Evolutionary conservation across 140 eudicot species (phyloP), one percentile per base, ranked within the genome.

Genomic region (Stevia rebaudiana): DNA sequence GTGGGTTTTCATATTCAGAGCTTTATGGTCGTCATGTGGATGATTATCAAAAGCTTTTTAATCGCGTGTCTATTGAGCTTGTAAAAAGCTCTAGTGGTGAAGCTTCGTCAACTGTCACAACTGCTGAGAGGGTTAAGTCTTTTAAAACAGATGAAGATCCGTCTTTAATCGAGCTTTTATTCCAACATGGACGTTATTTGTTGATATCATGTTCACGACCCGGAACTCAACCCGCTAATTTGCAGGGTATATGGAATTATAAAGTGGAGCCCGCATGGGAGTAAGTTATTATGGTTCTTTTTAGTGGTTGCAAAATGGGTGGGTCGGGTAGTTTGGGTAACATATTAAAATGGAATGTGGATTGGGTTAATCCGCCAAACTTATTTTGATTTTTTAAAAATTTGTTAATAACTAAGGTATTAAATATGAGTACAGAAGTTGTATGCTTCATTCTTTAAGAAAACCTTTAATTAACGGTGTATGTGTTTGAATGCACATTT

Each of bases 231-330:
- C 81, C 80, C 0, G 79, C 97, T 71, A 90, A 90, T 61, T 69
- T 90, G 70, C 97, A 90, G 83, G 97, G 97, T 30, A 86, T 90
- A 61, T 90, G 97, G 97, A 90, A 79, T 78, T 64, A 84, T 53
- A 79, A 81, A 57, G 42, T 83, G 3, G 78, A 79, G 40, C 95
- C 97, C 17, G 57, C 97, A 54, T 90, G 95, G 94, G 97, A 90
- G 95, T 86, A 86, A 67, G 95, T 73, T 70, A 6, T 17, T 60
- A 6, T 54, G 21, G 12, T 25, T 13, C 22, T 25, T 54, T 25
- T 19, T 48, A 18, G 51, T 19, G 28, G 54, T 48, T 48, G 28
- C 28, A 17, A 48, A 48, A 18, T 48, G 24, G 13, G 12, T 6
- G 25, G 54, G 54, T 0, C 13, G 25, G 54, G 54, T 18, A 17